Conservation (phyloP, 2,329 filamentous ascomycete species). For the Diaporthe sp. region DNA sequence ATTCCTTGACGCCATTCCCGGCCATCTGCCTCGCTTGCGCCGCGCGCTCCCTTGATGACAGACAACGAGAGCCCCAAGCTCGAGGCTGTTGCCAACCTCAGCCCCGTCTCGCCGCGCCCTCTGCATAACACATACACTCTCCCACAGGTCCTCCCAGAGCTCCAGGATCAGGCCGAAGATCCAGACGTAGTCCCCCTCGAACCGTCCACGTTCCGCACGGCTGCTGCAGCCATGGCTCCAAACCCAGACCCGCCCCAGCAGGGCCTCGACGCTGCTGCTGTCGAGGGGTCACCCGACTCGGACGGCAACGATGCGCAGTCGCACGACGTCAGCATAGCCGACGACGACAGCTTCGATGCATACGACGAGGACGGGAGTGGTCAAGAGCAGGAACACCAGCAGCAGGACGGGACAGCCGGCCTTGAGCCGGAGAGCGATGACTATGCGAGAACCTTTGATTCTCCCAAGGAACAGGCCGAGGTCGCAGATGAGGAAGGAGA, state of each 20-base stretch:
- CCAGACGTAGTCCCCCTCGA: constrained; percentile 53
- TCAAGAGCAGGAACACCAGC: constrained; percentile 47
- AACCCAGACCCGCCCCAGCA: constrained; percentile 42
- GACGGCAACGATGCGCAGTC: constrained; percentile 48
- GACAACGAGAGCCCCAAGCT: constrained; percentile 56
- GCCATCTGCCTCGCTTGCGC: background rate
- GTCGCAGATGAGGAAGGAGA: constrained; percentile 52
- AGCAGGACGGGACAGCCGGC: constrained; percentile 44
- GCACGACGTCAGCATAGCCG: constrained; percentile 54
- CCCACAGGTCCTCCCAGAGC: constrained; percentile 59
- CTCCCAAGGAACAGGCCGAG: constrained; percentile 52
- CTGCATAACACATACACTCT: constrained; percentile 59
- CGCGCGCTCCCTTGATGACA: constrained; percentile 56
- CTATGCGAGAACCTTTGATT: constrained; percentile 66
- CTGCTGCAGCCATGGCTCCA: constrained; percentile 46
- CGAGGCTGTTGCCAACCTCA: constrained; percentile 67
- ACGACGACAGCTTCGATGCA: constrained; percentile 61
- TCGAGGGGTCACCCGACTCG: constrained; percentile 43
- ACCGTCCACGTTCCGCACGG: constrained; percentile 51
- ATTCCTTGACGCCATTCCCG: constrained; percentile 3
- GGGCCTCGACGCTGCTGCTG: constrained; percentile 50
- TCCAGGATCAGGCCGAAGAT: constrained; percentile 67
- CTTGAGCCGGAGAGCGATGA: constrained; percentile 56
- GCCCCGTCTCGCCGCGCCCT: constrained; percentile 63
- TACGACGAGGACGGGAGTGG: constrained; percentile 56